These are phyloP conservation scores for Aureobasidium sp. DNA, from an alignment of 2,329 filamentous ascomycete genomes.

Conservation along the genomic window DNA sequence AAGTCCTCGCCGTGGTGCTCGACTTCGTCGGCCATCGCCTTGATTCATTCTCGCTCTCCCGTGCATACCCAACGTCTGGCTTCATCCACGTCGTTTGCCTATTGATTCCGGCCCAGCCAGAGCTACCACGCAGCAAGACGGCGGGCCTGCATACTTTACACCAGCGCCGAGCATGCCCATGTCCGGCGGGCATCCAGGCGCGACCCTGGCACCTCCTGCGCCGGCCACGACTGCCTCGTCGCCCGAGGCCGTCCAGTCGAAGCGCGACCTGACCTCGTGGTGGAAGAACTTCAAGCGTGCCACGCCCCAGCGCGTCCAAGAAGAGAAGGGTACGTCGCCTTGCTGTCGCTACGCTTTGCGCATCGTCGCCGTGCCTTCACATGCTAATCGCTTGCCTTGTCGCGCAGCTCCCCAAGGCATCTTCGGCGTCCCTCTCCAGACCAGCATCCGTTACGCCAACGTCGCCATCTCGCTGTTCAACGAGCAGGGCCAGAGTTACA, in stretches of 20 bases:
- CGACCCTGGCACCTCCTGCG: constrained; percentile 14
- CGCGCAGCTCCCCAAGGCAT: constrained; percentile 56
- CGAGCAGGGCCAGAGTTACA: constrained; percentile 86
- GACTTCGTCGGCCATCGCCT: not conserved
- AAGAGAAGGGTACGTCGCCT: constrained; percentile 48
- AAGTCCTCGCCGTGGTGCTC: not conserved
- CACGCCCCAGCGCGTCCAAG: constrained; percentile 48
- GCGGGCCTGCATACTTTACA: constrained; percentile 9
- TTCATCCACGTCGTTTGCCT: not conserved
- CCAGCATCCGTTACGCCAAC: constrained; percentile 95
- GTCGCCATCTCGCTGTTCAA: constrained; percentile 95
- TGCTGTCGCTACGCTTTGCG: not conserved
- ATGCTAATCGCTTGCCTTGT: constrained; percentile 9
- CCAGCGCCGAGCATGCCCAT: constrained; percentile 26
- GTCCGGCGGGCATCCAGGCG: constrained; percentile 23
- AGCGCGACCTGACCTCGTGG: constrained; percentile 87
- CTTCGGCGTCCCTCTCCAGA: constrained; percentile 85
- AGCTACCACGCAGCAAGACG: constrained; percentile 1
- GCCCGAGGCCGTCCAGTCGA: constrained; percentile 64
- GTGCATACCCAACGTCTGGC: not conserved
- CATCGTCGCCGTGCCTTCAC: not conserved
- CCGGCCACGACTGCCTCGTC: constrained; percentile 31
- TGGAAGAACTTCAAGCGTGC: constrained; percentile 88
- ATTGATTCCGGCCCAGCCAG: constrained; percentile 2
- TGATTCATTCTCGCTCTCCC: not conserved